Conservation (phyloP, 2,329 filamentous ascomycete genomes). For the Sclerotinia spermophila region DNA sequence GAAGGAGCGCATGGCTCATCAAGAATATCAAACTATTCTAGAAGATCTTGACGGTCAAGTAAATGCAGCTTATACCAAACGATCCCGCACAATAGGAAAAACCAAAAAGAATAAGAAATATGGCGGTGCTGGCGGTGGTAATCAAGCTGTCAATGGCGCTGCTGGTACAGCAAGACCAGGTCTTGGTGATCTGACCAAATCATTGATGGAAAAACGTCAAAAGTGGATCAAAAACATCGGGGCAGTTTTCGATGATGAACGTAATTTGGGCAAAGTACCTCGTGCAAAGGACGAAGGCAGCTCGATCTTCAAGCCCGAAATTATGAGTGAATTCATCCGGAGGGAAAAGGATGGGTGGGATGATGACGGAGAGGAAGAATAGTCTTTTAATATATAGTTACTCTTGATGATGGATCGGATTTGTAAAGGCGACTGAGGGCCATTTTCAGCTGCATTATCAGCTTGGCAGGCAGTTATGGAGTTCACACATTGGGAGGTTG, state of each 20-base stretch:
- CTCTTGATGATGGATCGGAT: background rate
- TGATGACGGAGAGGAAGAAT: slow-evolving; percentile 47
- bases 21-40: slow-evolving; percentile 94
- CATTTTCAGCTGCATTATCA: background rate
- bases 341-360: slow-evolving; percentile 79
- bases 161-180: slow-evolving; percentile 64
- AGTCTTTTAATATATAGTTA: slow-evolving; percentile 11
- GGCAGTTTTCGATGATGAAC: slow-evolving; percentile 82
- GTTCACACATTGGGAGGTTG: background rate
- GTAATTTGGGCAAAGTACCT: slow-evolving; percentile 52
- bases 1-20: slow-evolving; percentile 88
- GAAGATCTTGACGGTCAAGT: slow-evolving; percentile 96
- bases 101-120: slow-evolving; percentile 84
- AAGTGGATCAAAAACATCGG: slow-evolving; percentile 91
- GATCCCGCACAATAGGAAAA: slow-evolving; percentile 90
- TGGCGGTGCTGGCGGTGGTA: slow-evolving; percentile 70
- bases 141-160: slow-evolving; percentile 55
- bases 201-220: slow-evolving; percentile 83
- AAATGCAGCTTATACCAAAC: slow-evolving; percentile 91
- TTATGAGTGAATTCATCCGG: slow-evolving; percentile 73
- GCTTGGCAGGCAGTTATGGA: background rate
- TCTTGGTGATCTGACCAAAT: slow-evolving; percentile 87
- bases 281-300: slow-evolving; percentile 58
- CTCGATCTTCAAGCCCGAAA: slow-evolving; percentile 68
- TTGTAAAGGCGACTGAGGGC: background rate